These are phyloP conservation scores for Sindora glabra DNA, from an alignment of 306 rosid species.

Conservation along the genomic window DNA sequence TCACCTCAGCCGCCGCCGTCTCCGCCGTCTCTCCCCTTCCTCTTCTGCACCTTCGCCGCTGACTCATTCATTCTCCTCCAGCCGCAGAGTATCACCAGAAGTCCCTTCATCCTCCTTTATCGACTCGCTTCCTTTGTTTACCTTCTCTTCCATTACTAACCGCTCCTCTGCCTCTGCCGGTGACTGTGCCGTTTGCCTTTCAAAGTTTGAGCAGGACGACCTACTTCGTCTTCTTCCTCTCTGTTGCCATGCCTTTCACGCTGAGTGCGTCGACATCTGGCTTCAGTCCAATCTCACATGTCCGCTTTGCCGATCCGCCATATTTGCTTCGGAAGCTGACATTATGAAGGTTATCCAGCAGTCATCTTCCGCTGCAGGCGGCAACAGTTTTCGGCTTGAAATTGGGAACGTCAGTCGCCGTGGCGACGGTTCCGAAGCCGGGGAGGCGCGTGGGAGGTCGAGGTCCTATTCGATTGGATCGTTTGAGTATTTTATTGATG, in stretches of 20 bases:
- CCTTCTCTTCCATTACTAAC: constrained; percentile 48
- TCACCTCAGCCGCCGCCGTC: constrained; percentile 53
- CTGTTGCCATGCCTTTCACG: constrained; percentile 75
- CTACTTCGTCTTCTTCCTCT: constrained; percentile 64
- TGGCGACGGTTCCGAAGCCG: constrained; percentile 3
- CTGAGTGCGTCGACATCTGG: constrained; percentile 62
- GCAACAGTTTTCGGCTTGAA: constrained; percentile 51
- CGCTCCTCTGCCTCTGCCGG: constrained; percentile 24
- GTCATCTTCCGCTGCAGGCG: background rate
- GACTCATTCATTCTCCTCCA: constrained; percentile 11
- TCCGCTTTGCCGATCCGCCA: constrained; percentile 68
- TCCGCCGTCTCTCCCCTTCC: constrained; percentile 38
- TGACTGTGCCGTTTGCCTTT: constrained; percentile 74
- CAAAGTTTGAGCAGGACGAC: constrained; percentile 49
- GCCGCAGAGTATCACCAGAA: constrained; percentile 49
- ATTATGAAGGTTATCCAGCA: constrained; percentile 29
- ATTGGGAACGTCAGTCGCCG: constrained; percentile 61
- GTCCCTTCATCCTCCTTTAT: background rate
- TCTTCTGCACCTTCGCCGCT: background rate
- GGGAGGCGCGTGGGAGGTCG: background rate
- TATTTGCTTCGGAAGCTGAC: constrained; percentile 43
- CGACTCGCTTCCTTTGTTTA: constrained; percentile 51
- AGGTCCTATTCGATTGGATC: constrained; percentile 84
- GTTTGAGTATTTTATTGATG: constrained; percentile 63
- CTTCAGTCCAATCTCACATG: constrained; percentile 61